Evolutionary conservation across 768 basidiomycete genomes (phyloP), one percentile per base, ranked within the genome.

Genomic region (Exsudoporus frostii): DNA sequence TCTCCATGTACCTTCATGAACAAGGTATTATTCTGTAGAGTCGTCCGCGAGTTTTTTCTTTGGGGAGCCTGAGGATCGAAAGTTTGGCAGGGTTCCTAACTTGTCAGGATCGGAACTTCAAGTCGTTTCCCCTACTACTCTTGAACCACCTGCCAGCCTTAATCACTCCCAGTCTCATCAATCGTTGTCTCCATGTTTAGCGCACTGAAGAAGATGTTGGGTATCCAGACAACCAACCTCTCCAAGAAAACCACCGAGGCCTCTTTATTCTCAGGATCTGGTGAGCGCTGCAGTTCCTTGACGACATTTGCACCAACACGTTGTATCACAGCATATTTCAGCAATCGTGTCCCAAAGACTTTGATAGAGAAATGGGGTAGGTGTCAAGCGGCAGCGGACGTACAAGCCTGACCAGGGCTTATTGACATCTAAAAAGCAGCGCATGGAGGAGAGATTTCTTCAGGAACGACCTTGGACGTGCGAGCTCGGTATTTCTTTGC

Each of bases 401-500:
- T 32, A 6, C n/a, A n/a, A n/a, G 9, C 20, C 5, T n/a, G 10
- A 34, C 22, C 9, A 9, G 5, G 7, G 11, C 33, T 54, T 19
- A 49, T n/a, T n/a, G n/a, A 40, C 25, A 20, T 11, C 11, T 27
- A 25, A 38, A 34, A 50, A 69, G 68, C 57, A 11, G 48, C 48
- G 4, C 56, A 71, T 9, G 68, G 68, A 25, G 68, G 69, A 4
- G 40, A 45, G 15, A 19, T 69, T 3, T 58, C 55, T 2, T 53
- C 54, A 1, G 59, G 50, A 34, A 45, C 54, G 34, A 50, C 40
- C 13, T 36, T 56, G 24, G 56, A 53, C 42, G 13, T 36, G 20
- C 56, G 52, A n/a, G 56, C 61, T 6, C 59, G 59, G 32, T 69
- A 71, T 51, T 70, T 68, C 51, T 69, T 69, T 36, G 70, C 70